Evolutionary conservation across 805 yeast genomes (phyloP).

Genomic region (Kregervanrija fluxuum): DNA sequence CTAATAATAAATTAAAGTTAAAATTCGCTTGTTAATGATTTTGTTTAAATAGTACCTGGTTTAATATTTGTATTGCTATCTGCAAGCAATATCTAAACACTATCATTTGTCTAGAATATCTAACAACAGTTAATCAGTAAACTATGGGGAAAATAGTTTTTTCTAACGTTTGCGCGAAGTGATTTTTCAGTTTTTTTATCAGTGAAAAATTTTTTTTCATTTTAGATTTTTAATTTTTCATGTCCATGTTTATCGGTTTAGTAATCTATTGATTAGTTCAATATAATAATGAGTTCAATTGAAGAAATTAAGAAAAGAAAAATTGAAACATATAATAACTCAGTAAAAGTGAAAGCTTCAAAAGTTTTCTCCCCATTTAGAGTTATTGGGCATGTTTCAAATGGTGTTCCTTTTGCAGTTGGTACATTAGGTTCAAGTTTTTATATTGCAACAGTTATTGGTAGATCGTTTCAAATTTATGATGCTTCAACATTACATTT

Average conservation of each 20-base stretch:
- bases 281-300: neutral
- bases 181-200: neutral
- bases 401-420: constrained; percentile 75
- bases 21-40: too few species aligned
- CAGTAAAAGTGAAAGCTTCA: constrained; percentile 28
- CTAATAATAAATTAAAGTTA: too few species aligned
- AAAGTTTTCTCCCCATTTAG: constrained; percentile 80
- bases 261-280: neutral
- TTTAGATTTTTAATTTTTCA: neutral
- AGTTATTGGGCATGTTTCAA: constrained; percentile 84
- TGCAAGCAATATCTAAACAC: too few species aligned
- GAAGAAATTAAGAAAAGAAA: constrained; percentile 8
- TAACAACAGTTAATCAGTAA: too few species aligned
- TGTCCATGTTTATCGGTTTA: constrained; percentile 2
- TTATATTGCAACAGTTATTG: constrained; percentile 84
- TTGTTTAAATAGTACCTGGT: too few species aligned
- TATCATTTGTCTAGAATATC: too few species aligned
- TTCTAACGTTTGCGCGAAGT: neutral
- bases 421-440: constrained; percentile 86
- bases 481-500: constrained; percentile 84
- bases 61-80: too few species aligned
- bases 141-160: too few species aligned
- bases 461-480: constrained; percentile 83
- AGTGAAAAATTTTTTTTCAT: neutral
- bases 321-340: neutral